Evolutionary conservation across 1,139 yeast species (phyloP), one percentile per base, ranked within the genome.

Genomic region (Groenewaldozyma auringiensis): DNA sequence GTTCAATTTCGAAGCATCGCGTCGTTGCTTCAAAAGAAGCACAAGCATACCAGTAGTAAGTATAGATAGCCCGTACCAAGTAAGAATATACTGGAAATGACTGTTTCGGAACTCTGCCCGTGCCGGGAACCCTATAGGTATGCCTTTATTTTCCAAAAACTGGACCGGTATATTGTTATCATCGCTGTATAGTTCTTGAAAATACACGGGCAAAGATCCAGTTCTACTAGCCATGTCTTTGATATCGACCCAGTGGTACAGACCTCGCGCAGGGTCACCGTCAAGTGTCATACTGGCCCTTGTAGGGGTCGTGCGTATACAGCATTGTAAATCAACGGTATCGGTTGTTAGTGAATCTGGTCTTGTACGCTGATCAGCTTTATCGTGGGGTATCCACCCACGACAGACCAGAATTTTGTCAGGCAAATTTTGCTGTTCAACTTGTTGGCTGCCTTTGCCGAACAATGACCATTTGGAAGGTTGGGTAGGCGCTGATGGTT

Each of bases 11-110:
- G 38, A 17, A 20, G 21, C 20, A 13, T 22, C 31, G 9, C 43
- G 25, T 31, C 54, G 43, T 41, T 57, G 61, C 36, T 53, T 51
- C 44, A 83, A 60, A 9, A 85, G 79, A 31, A 75, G 64, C 45
- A 77, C 63, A 21, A 89, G 70, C 61, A 85, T 73, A 31, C 81
- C 77, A 0, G 88, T 60, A 41, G 95, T 83, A 34, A 84, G 75
- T 36, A 83, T 57, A 1, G 88, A 79, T 37, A 88, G 75, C 0
- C 95, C 95, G 62, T 86, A 92, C 99, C 99, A 92, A 0, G 99
- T 92, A 20, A 87, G 77, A 58, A 92, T 69, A 63, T 92, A 92
- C 64, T 92, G 96, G 64, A 89, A 69, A 62, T 92, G 99, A 60
- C 89, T 88, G 64, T 92, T 94, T 53, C 83, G 78, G 60, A 87